A percentile compares a stretch with the other conserved stretches of the same genome.
Conservation (phyloP, 2,329 filamentous ascomycete genomes). For the Capronia epimyces region DNA sequence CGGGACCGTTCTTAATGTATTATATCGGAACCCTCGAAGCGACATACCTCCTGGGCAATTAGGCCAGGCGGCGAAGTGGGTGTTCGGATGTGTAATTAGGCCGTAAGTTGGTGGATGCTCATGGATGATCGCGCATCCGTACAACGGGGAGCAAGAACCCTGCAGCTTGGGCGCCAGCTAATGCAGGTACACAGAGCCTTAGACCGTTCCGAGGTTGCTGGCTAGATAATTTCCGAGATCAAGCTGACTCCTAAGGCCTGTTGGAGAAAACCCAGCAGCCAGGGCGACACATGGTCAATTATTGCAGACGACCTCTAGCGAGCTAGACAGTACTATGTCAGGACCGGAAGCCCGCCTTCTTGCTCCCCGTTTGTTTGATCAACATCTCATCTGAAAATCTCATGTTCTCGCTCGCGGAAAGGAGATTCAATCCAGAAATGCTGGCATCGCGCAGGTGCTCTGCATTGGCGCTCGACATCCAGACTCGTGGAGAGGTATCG, state of each 20-base stretch:
- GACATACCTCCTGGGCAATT: background rate
- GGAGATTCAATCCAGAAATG: background rate
- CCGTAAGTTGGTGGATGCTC: background rate
- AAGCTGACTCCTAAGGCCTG: constrained; percentile 11
- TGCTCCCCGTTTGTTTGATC: constrained; percentile 4
- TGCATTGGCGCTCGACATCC: background rate
- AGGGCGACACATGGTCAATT: constrained; percentile 13
- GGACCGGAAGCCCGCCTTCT: background rate
- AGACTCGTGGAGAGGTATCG: background rate
- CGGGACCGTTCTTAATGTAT: background rate
- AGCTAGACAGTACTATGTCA: background rate
- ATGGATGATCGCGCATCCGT: constrained; percentile 4
- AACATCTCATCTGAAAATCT: background rate
- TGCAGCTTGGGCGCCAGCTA: constrained; percentile 6
- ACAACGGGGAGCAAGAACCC: constrained; percentile 8
- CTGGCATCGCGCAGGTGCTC: background rate
- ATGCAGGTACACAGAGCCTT: constrained; percentile 9
- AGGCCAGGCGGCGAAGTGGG: too few relatives aligned
- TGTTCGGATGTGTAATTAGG: too few relatives aligned
- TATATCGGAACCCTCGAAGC: background rate
- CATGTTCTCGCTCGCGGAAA: background rate
- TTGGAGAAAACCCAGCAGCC: background rate
- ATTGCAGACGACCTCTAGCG: background rate
- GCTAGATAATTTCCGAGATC: constrained; percentile 24
- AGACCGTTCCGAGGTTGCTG: constrained; percentile 1